Conservation (phyloP, 495 filamentous ascomycete species). For the Parachaetomium inaequale region DNA sequence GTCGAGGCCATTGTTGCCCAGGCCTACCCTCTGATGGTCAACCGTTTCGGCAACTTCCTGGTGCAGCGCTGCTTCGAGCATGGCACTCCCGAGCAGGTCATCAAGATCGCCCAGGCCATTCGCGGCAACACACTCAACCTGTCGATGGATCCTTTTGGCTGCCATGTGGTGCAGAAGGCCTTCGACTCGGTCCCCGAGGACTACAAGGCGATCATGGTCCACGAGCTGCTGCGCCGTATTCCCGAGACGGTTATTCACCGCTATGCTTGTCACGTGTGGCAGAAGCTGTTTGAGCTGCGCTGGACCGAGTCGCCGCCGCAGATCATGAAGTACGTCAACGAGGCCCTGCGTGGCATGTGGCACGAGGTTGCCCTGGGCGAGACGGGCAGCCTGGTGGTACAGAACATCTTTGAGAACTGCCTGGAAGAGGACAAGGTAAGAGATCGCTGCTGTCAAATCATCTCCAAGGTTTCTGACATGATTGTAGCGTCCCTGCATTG, state of each 20-base stretch:
- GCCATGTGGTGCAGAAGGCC: conserved; percentile 96
- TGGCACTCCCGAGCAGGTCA: conserved; percentile 89
- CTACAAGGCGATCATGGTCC: conserved; percentile 97
- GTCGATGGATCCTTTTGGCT: conserved; percentile 98
- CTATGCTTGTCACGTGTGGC: conserved; percentile 98
- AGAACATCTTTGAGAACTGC: conserved; percentile 99
- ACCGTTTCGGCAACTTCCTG: conserved; percentile 96
- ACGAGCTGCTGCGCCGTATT: conserved; percentile 90
- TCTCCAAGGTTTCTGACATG: conserved; percentile 35
- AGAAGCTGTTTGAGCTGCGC: conserved; percentile 97
- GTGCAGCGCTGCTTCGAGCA: conserved; percentile 99
- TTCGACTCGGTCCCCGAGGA: conserved; percentile 97
- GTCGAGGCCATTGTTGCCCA: conserved; percentile 94
- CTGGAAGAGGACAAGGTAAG: conserved; percentile 95
- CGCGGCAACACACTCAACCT: conserved; percentile 89
- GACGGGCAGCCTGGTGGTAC: conserved; percentile 94
- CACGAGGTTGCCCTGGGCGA: conserved; percentile 96
- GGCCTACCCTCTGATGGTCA: conserved; percentile 95
- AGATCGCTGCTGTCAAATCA: background rate
- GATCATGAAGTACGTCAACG: conserved; percentile 98
- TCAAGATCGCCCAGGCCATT: conserved; percentile 92
- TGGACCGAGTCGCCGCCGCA: conserved; percentile 94
- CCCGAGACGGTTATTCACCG: conserved; percentile 97
- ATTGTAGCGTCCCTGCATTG: conserved; percentile 83
- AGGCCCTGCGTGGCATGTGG: conserved; percentile 94